Percentiles rank a stretch among this genome's conserved stretches.
Conservation (phyloP, 495 filamentous ascomycete species). For the Tuber brumale region DNA sequence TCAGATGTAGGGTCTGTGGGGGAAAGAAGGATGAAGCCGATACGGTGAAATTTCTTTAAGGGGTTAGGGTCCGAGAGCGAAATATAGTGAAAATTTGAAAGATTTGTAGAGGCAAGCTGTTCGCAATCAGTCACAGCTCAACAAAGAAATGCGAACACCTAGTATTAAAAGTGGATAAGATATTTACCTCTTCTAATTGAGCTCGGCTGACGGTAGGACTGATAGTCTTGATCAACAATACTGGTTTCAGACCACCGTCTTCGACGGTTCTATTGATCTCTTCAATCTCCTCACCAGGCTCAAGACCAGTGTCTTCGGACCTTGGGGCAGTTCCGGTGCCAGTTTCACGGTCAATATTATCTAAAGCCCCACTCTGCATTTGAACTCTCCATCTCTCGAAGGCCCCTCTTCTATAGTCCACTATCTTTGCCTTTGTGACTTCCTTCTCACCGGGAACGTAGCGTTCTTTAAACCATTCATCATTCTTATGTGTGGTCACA, state of each 20-base stretch:
- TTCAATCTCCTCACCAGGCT: conserved; percentile 65
- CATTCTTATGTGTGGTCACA: conserved; percentile 79
- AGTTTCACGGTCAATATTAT: conserved; percentile 81
- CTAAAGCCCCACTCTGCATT: conserved; percentile 72
- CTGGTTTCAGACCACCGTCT: conserved; percentile 54
- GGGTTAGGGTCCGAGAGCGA: conserved; percentile 85
- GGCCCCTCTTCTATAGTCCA: conserved; percentile 63
- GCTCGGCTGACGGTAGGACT: conserved; percentile 91
- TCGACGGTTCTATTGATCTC: conserved; percentile 48
- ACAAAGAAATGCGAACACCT: background rate
- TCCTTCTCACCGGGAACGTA: conserved; percentile 78
- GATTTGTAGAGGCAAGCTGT: conserved; percentile 51
- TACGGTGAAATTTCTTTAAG: conserved; percentile 90
- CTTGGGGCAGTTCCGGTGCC: conserved; percentile 54
- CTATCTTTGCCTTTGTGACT: conserved; percentile 59
- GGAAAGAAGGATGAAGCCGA: conserved; percentile 79
- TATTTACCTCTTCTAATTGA: conserved; percentile 73
- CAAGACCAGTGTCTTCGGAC: conserved; percentile 81
- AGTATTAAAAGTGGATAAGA: conserved; percentile 42
- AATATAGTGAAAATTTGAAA: conserved; percentile 42
- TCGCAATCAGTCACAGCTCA: background rate
- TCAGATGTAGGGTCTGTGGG: conserved; percentile 51
- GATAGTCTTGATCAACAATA: conserved; percentile 94
- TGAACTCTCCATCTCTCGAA: conserved; percentile 82
- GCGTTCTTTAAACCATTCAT: conserved; percentile 97